Base-by-base conservation (phyloP, 331 rosid species). In the Saraca asoca region DNA sequence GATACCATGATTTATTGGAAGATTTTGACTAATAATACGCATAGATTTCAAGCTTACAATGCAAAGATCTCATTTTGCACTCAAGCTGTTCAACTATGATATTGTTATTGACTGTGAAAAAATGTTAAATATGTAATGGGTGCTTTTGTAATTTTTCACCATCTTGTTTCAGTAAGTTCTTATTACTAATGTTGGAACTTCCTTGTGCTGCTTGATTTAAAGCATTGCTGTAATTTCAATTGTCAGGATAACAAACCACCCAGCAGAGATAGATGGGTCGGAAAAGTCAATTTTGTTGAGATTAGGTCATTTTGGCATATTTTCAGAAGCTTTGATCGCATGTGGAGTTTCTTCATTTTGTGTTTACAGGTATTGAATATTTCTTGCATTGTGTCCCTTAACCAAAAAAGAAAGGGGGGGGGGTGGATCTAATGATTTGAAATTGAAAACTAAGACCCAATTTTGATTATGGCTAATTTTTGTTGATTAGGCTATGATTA, bases 321-420 rank as follows among this genome's bases (percentile, higher is more conserved):
- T 70, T 94, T 94, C 83, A 86, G 99, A 86, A 94, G 99, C 81
- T 94, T 88, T 81, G 99, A 94, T 34, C 91, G 99, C 34, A 86
- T 94, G 99, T 94, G 99, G 99, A 85, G 89, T 78, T 94, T 94
- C 74, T 94, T 86, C 77, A 86, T 94, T 69, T 81, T 94, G 42
- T 81, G 92, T 74, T 88, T 94, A 73, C 99, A 94, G 99, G 99
- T 93, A 74, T 15, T 57, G 4, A 65, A 52, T 73, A 33, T 51
- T 66, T 69, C 70, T 10, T 29, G 16, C 45, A 6, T 53, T 52
- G 17, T 12, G 55, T 45, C 43, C 24, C 42, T 53, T 17, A 71
- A 20, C 51, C n/a, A 24, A 24, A 24, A 24, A 24, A 24, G 31
- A 1, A 24, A 17, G n/a, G 13, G 43, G 68, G 29, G 48, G 16